A percentile compares a stretch with the other conserved stretches of the same genome.
phyloP scores from a whole-genome alignment of 208 protist species.

The Crithidia mellificae region DNA sequence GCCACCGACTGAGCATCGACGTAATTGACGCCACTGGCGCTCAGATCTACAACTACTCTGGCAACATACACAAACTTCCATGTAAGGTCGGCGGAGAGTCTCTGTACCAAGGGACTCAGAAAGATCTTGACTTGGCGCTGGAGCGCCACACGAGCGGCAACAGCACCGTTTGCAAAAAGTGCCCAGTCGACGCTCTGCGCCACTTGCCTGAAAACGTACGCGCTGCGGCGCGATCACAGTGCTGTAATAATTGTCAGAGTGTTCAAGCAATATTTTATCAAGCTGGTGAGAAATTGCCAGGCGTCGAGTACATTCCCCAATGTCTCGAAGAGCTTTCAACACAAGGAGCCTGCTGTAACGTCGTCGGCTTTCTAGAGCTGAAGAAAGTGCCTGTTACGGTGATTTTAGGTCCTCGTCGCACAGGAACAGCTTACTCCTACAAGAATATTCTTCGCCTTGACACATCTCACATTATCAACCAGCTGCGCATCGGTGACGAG shows the following conservation, averaged over 20 bases:
- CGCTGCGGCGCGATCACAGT: conserved; percentile 8
- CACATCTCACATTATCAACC: conserved; percentile 64
- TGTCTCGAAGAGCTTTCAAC: conserved; percentile 59
- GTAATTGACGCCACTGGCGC: conserved; percentile 64
- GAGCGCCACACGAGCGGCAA: conserved; percentile 9
- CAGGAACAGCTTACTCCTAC: conserved; percentile 30
- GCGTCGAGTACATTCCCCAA: conserved; percentile 50
- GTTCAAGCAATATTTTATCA: conserved; percentile 42
- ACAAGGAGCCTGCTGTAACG: conserved; percentile 68
- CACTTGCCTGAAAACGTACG: conserved; percentile 3
- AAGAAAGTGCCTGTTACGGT: conserved; percentile 85
- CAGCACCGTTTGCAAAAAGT: conserved; percentile 41
- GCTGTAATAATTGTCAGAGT: conserved; percentile 76
- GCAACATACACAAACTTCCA: conserved; percentile 59
- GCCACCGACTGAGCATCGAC: conserved; percentile 74
- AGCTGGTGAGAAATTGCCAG: conserved; percentile 28
- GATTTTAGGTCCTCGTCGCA: conserved; percentile 64
- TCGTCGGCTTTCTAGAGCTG: conserved; percentile 66
- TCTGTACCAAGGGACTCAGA: conserved; percentile 35
- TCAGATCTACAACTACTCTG: conserved; percentile 57
- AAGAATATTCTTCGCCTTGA: conserved; percentile 59
- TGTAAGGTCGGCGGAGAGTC: conserved; percentile 24
- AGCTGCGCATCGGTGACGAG: conserved; percentile 67
- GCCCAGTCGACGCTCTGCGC: conserved; percentile 30
- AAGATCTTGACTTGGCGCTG: conserved; percentile 21